Evolutionary conservation across 2,329 filamentous ascomycete species (phyloP), one percentile per base, ranked within the genome.

Genomic region (Fusarium equiseti): DNA sequence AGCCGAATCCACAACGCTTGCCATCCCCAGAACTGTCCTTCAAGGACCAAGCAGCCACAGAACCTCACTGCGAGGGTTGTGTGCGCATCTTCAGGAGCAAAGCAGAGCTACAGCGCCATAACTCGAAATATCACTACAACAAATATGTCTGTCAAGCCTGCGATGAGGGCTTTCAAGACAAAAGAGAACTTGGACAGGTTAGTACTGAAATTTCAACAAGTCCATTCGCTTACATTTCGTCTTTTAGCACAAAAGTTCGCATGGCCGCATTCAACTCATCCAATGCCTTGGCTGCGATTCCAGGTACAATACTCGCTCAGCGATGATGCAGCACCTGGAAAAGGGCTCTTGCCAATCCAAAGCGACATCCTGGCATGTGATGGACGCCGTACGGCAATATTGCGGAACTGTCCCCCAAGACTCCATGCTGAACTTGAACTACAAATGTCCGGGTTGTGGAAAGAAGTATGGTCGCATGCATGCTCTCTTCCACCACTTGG

Each of bases 11-110:
- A 32, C 13, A 32, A 13, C 31, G 31, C 31, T 15, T 32, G 31
- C 31, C 31, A 16, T 32, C 31, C 6, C 31, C 31, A 4, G 31
- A 16, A 32, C 3, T 32, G 6, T 16, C 13, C 6, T 20, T 42
- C 9, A 2, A 27, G 13, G 1, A 29, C 11, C 10, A 15, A 7
- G 7, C 13, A 3, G 18, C 5, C 22, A 3, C 8, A 0, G 0
- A 24, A 6, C 16, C 45, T 1, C 24, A 6, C 9, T 58, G 55
- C 8, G 6, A 8, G 3, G 22, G n/a, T 6, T 58, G 55, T 2
- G 10, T 2, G 32, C 6, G 6, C 6, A 13, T 15, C 2, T 58
- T 58, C 20, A 11, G 8, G 16, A 52, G 20, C 26, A 7, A 5
- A 3, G 32, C 20, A 0, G 45, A 26, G 0, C 27, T 8, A 10